Evolutionary conservation across 257 asterid genomes (phyloP), one percentile per base, ranked within the genome.

Genomic region (Jasminum sambac): DNA sequence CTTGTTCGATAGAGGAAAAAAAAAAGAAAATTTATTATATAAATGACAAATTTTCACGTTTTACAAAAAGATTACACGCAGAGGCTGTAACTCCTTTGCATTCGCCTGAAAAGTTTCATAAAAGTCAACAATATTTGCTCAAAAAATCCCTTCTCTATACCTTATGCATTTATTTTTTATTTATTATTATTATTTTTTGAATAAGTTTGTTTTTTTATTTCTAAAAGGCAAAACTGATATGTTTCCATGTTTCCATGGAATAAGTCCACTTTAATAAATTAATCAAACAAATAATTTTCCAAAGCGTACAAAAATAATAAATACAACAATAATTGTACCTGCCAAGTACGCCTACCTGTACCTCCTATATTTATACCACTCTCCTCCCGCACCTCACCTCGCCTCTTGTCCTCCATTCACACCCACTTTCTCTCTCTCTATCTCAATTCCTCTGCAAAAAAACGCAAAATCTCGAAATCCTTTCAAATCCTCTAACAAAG

Each of bases 311-410:
- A 60, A 58, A 57, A 3, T 58, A 23, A 42, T 23, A 60, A 61
- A 61, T 34, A 55, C 64, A 74, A 23, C 37, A 79, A 77, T 36
- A 72, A 48, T 74, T 68, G 89, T 84, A 84, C 89, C 82, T 79
- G 83, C 77, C 83, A 79, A 84, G 89, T 84, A 84, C 89, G 77
- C 75, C 74, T 69, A 43, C 72, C 78, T 72, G 89, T 84, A 82
- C 89, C 79, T 78, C 21, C 25, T 8, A 62, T 72, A 63, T 71
- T 26, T 71, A 71, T 71, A 37, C 41, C 63, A 21, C 43, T 50
- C 68, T n/a, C 25, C 62, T 23, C 67, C 14, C 30, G 14, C 34
- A 17, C 5, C 7, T 60, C 76, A 34, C 43, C 65, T n/a, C 63
- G 24, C 73, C 19, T 64, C 62, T 40, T 37, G 23, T 14, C 38